Evolutionary conservation across 345 rosid species (phyloP).

Genomic region (Melaleuca alternifolia): DNA sequence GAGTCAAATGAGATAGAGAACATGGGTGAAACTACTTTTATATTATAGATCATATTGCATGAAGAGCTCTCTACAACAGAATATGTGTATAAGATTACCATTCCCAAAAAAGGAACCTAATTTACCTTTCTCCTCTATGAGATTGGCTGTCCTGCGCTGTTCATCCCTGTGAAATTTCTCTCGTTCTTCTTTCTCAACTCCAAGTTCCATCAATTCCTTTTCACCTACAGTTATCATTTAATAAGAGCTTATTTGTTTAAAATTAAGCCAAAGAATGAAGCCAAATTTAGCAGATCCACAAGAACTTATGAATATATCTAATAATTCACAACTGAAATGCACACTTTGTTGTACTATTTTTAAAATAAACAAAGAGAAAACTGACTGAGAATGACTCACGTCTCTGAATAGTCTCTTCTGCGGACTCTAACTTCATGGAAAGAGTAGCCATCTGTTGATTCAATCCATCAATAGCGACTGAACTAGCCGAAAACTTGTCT

Average conservation of each 20-base stretch:
- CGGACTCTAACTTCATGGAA: conserved; percentile 33
- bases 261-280: not conserved
- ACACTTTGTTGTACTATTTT: not conserved
- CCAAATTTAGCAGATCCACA: not conserved
- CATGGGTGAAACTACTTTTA: not conserved
- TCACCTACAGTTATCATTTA: conserved; percentile 36
- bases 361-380: not conserved
- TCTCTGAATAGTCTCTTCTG: conserved; percentile 36
- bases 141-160: conserved; percentile 21
- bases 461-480: conserved; percentile 30
- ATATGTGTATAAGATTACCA: not conserved
- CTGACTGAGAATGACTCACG: conserved; percentile 29
- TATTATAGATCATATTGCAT: not conserved
- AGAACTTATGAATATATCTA: not conserved
- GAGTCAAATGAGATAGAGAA: not conserved
- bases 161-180: conserved; percentile 43
- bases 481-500: conserved; percentile 27
- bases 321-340: not conserved
- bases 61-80: not conserved
- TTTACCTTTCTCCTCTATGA: conserved; percentile 64
- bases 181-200: conserved; percentile 38
- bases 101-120: not conserved
- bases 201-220: conserved; percentile 57
- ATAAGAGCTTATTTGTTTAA: not conserved
- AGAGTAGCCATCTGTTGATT: conserved; percentile 31